Evolutionary conservation across 805 yeast genomes (phyloP), one percentile per base, ranked within the genome.

Genomic region (Tetrapisispora fleetii): DNA sequence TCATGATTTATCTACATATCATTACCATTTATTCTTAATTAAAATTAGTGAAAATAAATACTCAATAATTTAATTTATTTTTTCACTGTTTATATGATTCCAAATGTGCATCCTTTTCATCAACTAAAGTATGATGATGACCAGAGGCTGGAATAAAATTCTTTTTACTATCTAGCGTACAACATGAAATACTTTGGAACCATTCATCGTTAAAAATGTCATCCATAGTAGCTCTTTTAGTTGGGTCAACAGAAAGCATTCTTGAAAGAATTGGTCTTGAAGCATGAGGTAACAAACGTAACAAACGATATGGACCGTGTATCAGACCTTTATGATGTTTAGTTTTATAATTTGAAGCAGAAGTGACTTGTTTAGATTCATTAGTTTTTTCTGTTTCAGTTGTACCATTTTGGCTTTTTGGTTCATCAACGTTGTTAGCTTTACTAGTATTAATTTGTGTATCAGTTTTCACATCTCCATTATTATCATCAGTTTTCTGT

Each of bases 251-350:
- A 46, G 73, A 73, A 27, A 85, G 66, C 80, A 85, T 83, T 50
- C 68, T 73, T 22, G 84, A 80, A 30, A 85, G 71, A 11, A 85
- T 70, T 13, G 91, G 93, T 64, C 95, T 75, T 16, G 93, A 71
- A 8, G 91, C 89, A 63, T 85, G 95, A 4, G 95, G 95, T 36
- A 85, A 67, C 45, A 85, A 68, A 67, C 95, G 77, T 82, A 85
- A 78, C 54, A 85, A 69, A 61, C 95, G 72, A 67, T 85, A 85
- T 11, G 93, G 91, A 7, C 95, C 95, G 58, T 84, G 89, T 22
- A 84, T 79, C 52, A 80, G 81, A 55, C 77, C 78, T 48, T 58
- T 63, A 54, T 74, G 71, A 51, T 69, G 69, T 43, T 27, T 43
- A 17, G 46, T 10, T 18, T 27, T 43, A 8, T 50, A 46, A 22